A percentile compares a stretch with the other conserved stretches of the same genome.
Conservation (phyloP, 1,139 yeast genomes). For the Petasospora fabianii region DNA sequence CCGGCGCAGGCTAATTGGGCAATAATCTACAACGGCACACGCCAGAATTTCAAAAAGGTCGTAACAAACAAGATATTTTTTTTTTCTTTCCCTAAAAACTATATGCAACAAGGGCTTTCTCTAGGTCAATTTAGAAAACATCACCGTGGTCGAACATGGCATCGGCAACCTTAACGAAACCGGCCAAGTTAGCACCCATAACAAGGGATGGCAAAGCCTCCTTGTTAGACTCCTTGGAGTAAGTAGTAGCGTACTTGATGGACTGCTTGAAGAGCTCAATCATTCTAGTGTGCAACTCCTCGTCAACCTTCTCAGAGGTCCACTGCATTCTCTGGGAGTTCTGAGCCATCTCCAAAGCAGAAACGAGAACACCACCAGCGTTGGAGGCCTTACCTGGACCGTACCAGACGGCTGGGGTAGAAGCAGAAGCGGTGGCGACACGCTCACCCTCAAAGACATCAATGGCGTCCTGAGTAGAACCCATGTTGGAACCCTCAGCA, state of each 20-base stretch:
- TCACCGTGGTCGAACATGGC: conserved; percentile 99
- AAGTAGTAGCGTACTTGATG: conserved; percentile 79
- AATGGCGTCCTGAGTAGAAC: conserved; percentile 96
- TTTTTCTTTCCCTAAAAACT: too few relatives aligned
- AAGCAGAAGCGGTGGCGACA: conserved; percentile 41
- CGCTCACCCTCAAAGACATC: conserved; percentile 90
- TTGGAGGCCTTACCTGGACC: conserved; percentile 99
- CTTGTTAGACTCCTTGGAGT: conserved; percentile 64
- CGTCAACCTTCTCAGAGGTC: conserved; percentile 87
- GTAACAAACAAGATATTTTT: neutral
- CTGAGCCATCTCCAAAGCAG: conserved; percentile 99
- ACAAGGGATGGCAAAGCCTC: conserved; percentile 84
- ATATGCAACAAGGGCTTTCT: neutral
- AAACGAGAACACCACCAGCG: conserved; percentile 99
- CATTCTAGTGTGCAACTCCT: conserved; percentile 87
- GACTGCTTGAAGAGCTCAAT: conserved; percentile 90
- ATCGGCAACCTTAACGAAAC: conserved; percentile 96
- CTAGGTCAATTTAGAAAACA: conserved; percentile 41
- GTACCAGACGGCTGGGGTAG: conserved; percentile 75
- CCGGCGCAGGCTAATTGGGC: too few relatives aligned
- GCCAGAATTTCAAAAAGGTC: neutral
- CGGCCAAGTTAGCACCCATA: conserved; percentile 98
- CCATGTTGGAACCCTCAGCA: conserved; percentile 99
- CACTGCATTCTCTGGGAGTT: conserved; percentile 91
- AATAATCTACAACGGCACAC: too few relatives aligned